Evolutionary conservation across 2,329 filamentous ascomycete species (phyloP), one percentile per base, ranked within the genome.

Genomic region (Phyllosticta citriasiana): DNA sequence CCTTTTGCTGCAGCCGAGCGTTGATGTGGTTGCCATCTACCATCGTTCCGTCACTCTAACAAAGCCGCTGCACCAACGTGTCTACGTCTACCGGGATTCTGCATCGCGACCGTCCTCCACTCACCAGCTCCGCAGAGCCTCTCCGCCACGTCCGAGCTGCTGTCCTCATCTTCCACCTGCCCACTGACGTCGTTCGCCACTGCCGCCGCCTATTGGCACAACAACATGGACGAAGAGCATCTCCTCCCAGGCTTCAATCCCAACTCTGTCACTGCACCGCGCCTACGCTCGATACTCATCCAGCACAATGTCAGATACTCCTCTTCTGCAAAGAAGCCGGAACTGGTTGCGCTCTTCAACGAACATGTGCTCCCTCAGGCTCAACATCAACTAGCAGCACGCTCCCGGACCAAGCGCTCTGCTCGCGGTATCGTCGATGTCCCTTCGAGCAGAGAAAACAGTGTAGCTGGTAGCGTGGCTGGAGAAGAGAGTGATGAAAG

Each of bases 231-330:
- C 33, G 25, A 60, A 30, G 88, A 91, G 66, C 99, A 97, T 73
- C 86, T 97, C 33, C 85, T 92, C 70, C 83, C 89, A 60, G 89
- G 84, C 68, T 97, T 97, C 73, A 91, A 99, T 72, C 86, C 94
- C 22, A 82, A 82, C 70, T 84, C 83, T 65, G 83, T 97, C 65
- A 97, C 91, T 1, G 86, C 97, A 57, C 91, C 94, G 27, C 88
- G 88, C 54, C 80, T 99, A 67, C 89, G 94, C 69, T 93, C 89
- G 56, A 95, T 97, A 66, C 84, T 99, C 62, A 89, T 97, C 69
- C 88, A 86, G 66, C 90, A 99, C 77, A 88, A 91, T 71, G 80
- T 97, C 69, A 78, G 85, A 47, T 97, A 96, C 72, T 88, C 92
- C 4, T 87, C 90, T 0, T 92, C 87, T 4, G 91, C 94, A 12